Evolutionary conservation across 805 yeast species (phyloP), one percentile per base, ranked within the genome.

Genomic region (Suhomyces prunicola): DNA sequence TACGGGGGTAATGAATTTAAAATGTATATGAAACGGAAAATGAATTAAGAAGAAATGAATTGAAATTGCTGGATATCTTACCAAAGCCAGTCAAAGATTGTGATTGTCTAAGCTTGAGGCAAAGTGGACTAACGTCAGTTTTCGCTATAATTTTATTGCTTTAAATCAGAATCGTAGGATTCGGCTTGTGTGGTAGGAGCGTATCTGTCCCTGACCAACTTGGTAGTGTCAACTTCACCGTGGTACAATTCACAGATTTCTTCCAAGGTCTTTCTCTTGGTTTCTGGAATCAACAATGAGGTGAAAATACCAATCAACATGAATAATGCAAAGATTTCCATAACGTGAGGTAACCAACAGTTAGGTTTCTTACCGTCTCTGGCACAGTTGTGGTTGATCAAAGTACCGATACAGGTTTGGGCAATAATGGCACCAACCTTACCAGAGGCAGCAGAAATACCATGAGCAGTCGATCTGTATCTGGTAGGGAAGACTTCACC

Each of bases 401-500:
- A 80, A 58, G 96, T 89, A 80, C 97, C 94, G 60, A 88, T 72
- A 69, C 88, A 87, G 57, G 92, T 85, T 76, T 87, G 94, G 26
- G 97, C 96, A 78, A 90, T 83, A 61, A 90, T 89, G 54, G 97
- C 96, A 77, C 97, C 97, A 63, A 90, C 78, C 72, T 90, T 90
- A 79, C 97, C 97, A 33, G 84, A 72, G 49, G 96, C 97, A 62
- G 97, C 97, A 58, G 96, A 90, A 57, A 90, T 80, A 80, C 97
- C 97, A 65, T 90, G 97, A 47, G 97, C 96, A 60, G 96, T 85
- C 23, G 96, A 90, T 85, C 97, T 87, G 77, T 90, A 90, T 80
- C 96, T 86, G 53, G 97, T 90, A 70, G 97, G 97, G 87, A 78
- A 91, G 69, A 84, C 77, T 78, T 90, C 97, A 74, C 96, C 97